Percentiles rank a stretch among this genome's conserved stretches.
phyloP scores from a whole-genome alignment of 805 yeast genomes.

The Lachancea nothofagi region DNA sequence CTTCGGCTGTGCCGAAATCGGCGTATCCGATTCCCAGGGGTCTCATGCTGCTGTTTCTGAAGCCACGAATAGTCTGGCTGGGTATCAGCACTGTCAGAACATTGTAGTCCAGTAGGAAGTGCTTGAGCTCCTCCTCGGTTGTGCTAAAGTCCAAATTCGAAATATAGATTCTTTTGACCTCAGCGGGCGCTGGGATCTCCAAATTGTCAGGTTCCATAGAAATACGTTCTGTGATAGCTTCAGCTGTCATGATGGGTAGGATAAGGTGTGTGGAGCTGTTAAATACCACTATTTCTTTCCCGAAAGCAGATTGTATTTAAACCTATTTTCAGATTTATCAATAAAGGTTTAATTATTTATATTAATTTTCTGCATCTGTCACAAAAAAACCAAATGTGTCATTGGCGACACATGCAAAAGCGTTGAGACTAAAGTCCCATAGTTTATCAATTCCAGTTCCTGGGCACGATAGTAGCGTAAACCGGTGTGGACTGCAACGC shows the following conservation, averaged over 20 bases:
- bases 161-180: slow-evolving; percentile 40
- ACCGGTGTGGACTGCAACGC: too few species aligned
- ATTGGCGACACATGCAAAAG: neutral
- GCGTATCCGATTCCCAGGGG: slow-evolving; percentile 75
- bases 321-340: neutral
- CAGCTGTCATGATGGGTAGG: neutral
- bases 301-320: neutral
- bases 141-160: slow-evolving; percentile 49
- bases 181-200: neutral
- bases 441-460: too few species aligned
- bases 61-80: slow-evolving; percentile 45
- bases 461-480: too few species aligned
- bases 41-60: slow-evolving; percentile 36
- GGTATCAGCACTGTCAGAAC: slow-evolving; percentile 48
- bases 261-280: neutral
- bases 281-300: too few species aligned
- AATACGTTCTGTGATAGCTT: neutral
- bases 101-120: slow-evolving; percentile 39
- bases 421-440: too few species aligned
- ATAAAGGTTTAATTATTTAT: too few species aligned
- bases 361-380: neutral
- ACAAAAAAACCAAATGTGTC: slow-evolving; percentile 2
- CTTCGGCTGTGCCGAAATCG: slow-evolving; percentile 62
- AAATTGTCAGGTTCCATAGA: neutral
- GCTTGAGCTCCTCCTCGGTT: slow-evolving; percentile 47